Percentiles rank a stretch among this genome's conserved stretches.
Evolutionary conservation across 176 grass and related monocot species (phyloP).

Genomic region (Luzula sylvatica): DNA sequence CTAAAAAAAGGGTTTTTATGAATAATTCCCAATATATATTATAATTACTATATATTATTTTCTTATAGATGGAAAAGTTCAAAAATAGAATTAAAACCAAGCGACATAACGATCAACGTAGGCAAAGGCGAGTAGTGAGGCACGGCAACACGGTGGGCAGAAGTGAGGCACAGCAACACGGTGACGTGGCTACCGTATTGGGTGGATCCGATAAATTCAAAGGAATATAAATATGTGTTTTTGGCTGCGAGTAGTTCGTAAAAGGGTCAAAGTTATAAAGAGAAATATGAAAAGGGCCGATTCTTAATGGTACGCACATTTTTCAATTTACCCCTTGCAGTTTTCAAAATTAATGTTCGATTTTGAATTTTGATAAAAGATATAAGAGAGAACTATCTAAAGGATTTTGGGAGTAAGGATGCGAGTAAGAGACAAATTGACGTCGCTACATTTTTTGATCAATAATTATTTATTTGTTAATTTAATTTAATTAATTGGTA

Average conservation of each 20-base stretch:
- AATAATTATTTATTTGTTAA: slow-evolving; percentile 2
- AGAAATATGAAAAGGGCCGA: slow-evolving; percentile 96
- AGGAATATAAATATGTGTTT: slow-evolving; percentile 97
- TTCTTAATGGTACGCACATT: slow-evolving; percentile 49
- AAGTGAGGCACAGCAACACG: slow-evolving; percentile 90
- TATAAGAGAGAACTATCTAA: slow-evolving; percentile 76
- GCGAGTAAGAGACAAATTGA: slow-evolving; percentile 54
- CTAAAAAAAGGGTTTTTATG: no score
- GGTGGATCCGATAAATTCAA: slow-evolving; percentile 93
- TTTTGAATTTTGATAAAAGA: no score
- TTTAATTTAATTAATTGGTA: no score
- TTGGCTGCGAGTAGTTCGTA: slow-evolving; percentile 88
- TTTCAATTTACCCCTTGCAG: neutral
- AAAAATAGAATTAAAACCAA: slow-evolving; percentile 72
- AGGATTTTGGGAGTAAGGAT: slow-evolving; percentile 81
- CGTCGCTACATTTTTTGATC: slow-evolving; percentile 72
- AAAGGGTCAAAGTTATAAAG: slow-evolving; percentile 91
- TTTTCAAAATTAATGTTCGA: no score
- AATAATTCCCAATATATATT: neutral
- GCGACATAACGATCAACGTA: slow-evolving; percentile 96
- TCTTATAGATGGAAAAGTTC: slow-evolving; percentile 96
- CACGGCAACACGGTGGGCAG: slow-evolving; percentile 49
- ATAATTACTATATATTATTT: slow-evolving; percentile 4
- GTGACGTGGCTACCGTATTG: slow-evolving; percentile 97
- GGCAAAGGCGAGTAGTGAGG: slow-evolving; percentile 26